A percentile compares a stretch with the other conserved stretches of the same genome.
Evolutionary conservation across 768 basidiomycete genomes (phyloP).

Genomic region (Saitozyma sp.): DNA sequence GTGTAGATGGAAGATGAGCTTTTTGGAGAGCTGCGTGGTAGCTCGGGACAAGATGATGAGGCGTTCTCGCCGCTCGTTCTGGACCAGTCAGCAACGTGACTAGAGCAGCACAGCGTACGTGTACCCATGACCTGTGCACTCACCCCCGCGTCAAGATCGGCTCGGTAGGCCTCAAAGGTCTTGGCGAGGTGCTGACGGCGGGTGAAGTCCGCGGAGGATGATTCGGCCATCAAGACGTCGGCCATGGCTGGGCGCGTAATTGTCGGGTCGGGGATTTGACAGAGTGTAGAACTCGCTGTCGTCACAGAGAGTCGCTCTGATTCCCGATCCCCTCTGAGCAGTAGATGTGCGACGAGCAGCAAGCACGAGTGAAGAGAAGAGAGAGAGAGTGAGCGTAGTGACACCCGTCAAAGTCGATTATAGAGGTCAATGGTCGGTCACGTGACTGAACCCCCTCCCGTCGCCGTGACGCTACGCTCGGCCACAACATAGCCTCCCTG

Average conservation of each 20-base stretch:
- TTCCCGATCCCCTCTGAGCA: too few species aligned
- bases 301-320: too few species aligned
- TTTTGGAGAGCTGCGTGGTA: slow-evolving; percentile 87
- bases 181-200: slow-evolving; percentile 34
- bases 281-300: background rate
- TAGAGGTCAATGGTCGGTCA: too few species aligned
- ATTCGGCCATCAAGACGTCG: slow-evolving; percentile 37
- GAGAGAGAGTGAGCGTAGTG: too few species aligned
- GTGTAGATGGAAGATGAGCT: slow-evolving; percentile 88
- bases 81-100: slow-evolving; percentile 14
- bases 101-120: background rate
- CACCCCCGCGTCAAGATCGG: slow-evolving; percentile 41
- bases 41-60: slow-evolving; percentile 87
- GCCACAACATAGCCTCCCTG: too few species aligned
- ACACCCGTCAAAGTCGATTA: too few species aligned
- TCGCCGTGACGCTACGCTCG: too few species aligned
- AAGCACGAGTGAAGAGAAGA: too few species aligned
- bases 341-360: too few species aligned
- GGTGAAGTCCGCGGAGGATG: slow-evolving; percentile 20
- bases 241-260: slow-evolving; percentile 13
- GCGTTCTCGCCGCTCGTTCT: slow-evolving; percentile 83
- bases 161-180: slow-evolving; percentile 42
- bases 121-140: slow-evolving; percentile 5
- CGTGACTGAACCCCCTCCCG: too few species aligned
- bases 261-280: background rate